phyloP scores from a whole-genome alignment of 192 early-diverging fungal species.

The Backusella circina region DNA sequence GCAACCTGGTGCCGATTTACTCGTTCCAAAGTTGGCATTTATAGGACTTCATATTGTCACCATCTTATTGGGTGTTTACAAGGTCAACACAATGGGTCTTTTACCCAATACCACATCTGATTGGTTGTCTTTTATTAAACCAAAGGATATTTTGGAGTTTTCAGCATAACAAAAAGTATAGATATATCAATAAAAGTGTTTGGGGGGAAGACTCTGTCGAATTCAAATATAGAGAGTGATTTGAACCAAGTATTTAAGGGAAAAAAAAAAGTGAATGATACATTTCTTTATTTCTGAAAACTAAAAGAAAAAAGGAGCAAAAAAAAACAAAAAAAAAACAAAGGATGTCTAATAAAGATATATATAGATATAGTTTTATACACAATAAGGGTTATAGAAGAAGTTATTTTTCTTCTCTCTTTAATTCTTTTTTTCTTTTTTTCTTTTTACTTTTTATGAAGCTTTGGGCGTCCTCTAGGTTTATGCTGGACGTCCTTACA shows the following conservation, averaged over 20 bases:
- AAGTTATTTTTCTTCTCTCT: neutral
- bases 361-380: neutral
- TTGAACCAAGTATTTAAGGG: too few relatives aligned
- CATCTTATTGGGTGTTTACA: conserved; percentile 86
- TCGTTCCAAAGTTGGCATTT: conserved; percentile 81
- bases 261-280: neutral
- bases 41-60: conserved; percentile 77
- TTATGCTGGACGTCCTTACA: conserved; percentile 41
- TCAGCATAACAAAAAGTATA: neutral
- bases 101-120: conserved; percentile 90
- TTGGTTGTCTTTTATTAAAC: conserved; percentile 92
- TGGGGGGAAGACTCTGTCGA: too few relatives aligned
- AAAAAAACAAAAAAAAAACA: neutral
- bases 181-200: too few relatives aligned
- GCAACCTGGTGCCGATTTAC: conserved; percentile 43
- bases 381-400: neutral
- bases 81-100: conserved; percentile 90
- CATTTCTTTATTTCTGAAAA: neutral
- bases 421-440: neutral
- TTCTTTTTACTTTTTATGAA: conserved; percentile 27
- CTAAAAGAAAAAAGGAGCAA: neutral
- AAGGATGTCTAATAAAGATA: too few relatives aligned
- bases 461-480: conserved; percentile 36
- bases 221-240: too few relatives aligned
- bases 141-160: conserved; percentile 37